Percentiles rank a stretch among this genome's conserved stretches.
Conservation (phyloP, 352 stramenopile genomes). For the Globisporangium spiculum region DNA sequence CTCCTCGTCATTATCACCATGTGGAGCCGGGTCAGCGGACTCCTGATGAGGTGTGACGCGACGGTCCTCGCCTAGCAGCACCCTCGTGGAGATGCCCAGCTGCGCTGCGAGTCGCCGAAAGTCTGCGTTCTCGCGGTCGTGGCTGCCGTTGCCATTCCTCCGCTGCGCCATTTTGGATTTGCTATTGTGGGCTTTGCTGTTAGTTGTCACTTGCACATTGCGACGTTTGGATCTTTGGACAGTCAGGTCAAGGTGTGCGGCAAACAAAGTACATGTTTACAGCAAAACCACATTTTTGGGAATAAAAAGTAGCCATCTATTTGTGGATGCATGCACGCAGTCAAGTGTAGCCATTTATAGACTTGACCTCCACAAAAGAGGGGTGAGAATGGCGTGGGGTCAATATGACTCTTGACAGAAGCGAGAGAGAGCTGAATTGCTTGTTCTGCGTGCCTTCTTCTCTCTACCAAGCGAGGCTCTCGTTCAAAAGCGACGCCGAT, state of each 20-base stretch:
- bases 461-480: not conserved
- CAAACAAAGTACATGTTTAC: too few relatives aligned
- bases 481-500: not conserved
- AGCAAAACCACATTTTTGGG: too few relatives aligned
- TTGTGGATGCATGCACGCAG: not conserved
- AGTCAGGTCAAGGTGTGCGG: too few relatives aligned
- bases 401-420: not conserved
- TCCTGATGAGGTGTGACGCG: not conserved
- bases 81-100: conserved; percentile 48
- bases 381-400: not conserved
- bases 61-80: conserved; percentile 22
- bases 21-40: not conserved
- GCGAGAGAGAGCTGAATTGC: not conserved
- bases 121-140: conserved; percentile 22
- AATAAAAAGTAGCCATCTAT: not conserved
- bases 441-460: not conserved
- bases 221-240: conserved; percentile 9
- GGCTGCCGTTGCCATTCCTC: not conserved
- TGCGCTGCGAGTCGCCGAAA: conserved; percentile 49
- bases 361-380: not conserved
- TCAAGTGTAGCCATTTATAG: not conserved
- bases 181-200: not conserved
- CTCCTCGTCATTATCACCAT: not conserved
- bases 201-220: not conserved
- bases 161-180: conserved; percentile 10